Percentiles rank a stretch among this genome's conserved stretches.
Evolutionary conservation across 2,329 filamentous ascomycete species (phyloP).

Genomic region (Penicillium sclerotiorum): DNA sequence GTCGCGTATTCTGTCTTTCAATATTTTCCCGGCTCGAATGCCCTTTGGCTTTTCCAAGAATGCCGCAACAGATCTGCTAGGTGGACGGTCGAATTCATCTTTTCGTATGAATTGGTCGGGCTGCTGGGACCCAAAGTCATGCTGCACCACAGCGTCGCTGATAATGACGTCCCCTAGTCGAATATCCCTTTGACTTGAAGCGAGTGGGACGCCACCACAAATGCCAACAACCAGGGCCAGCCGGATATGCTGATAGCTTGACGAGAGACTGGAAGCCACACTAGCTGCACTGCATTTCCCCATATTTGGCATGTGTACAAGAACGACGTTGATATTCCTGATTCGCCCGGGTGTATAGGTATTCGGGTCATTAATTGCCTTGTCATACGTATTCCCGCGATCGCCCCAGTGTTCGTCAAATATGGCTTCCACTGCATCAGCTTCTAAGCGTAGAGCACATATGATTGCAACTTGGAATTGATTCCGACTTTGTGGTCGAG

Average conservation of each 20-base stretch:
- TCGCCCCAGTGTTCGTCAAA: constrained; percentile 20
- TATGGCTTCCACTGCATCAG: constrained; percentile 13
- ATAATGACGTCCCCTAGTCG: constrained; percentile 32
- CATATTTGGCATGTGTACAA: constrained; percentile 13
- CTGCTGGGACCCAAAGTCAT: constrained; percentile 24
- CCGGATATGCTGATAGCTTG: constrained; percentile 21
- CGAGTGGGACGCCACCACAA: constrained; percentile 21
- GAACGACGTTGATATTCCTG: constrained; percentile 14
- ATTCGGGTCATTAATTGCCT: constrained; percentile 8
- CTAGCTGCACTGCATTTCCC: constrained; percentile 13
- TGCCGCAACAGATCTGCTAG: no score
- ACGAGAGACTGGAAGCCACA: constrained; percentile 11
- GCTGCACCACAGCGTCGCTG: constrained; percentile 25
- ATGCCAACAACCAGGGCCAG: constrained; percentile 24
- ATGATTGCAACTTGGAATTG: constrained; percentile 20
- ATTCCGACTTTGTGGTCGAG: background rate
- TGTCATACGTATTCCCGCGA: background rate
- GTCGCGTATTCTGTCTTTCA: no score
- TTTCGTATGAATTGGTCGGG: constrained; percentile 9
- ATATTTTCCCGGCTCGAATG: no score
- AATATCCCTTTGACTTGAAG: constrained; percentile 9
- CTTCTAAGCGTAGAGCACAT: constrained; percentile 17
- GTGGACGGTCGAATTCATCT: no score
- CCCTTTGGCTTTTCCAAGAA: no score
- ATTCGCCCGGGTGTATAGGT: constrained; percentile 17